phyloP scores from a whole-genome alignment of 495 filamentous ascomycete species.

The Talaromyces adpressus region DNA sequence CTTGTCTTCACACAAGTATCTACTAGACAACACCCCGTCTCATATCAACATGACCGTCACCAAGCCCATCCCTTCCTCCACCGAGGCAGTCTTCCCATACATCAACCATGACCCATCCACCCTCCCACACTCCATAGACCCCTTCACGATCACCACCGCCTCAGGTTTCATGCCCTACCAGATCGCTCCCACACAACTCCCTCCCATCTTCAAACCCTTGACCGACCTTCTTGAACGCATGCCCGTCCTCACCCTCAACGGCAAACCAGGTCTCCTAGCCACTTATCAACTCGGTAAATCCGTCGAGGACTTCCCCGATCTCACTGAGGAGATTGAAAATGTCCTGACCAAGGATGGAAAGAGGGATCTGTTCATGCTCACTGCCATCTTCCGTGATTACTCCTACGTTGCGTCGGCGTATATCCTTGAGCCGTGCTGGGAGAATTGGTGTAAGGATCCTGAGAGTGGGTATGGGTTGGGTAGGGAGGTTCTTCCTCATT shows the following conservation, averaged over 20 bases:
- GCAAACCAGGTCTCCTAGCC: conserved; percentile 70
- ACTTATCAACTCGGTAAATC: conserved; percentile 61
- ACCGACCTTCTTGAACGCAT: conserved; percentile 64
- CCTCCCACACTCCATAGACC: conserved; percentile 49
- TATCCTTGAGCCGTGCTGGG: conserved; percentile 89
- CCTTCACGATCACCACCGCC: conserved; percentile 83
- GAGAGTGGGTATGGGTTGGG: conserved; percentile 70
- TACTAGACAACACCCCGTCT: not conserved
- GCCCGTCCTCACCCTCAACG: conserved; percentile 62
- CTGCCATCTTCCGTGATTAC: conserved; percentile 84
- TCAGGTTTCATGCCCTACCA: conserved; percentile 61
- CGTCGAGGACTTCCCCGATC: conserved; percentile 64
- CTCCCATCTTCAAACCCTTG: conserved; percentile 61
- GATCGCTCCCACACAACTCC: conserved; percentile 35
- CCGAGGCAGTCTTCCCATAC: conserved; percentile 48
- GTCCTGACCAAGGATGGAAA: conserved; percentile 41
- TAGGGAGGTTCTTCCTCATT: conserved; percentile 58
- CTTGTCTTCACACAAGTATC: not conserved
- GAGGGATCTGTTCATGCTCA: conserved; percentile 64
- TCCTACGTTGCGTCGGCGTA: conserved; percentile 83
- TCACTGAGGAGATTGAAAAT: conserved; percentile 63
- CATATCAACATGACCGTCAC: conserved; percentile 22
- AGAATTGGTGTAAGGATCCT: conserved; percentile 51
- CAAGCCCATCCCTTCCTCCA: conserved; percentile 26
- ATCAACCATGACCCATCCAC: conserved; percentile 49